Evolutionary conservation across 192 early-diverging fungal species (phyloP).

Genomic region (Backusella tarrabulga): DNA sequence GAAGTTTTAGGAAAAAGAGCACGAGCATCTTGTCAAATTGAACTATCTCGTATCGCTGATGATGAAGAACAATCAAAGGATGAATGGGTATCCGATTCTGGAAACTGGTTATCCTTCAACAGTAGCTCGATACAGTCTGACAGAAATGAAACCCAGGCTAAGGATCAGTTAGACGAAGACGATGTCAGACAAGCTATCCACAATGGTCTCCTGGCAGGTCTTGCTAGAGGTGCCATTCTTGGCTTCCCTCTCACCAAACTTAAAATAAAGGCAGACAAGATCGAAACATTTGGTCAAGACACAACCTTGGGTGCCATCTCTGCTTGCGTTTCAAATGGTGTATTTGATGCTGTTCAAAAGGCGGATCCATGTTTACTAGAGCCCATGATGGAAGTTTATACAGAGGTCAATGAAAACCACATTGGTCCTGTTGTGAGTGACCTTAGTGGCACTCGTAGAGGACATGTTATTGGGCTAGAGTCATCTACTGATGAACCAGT

Average conservation of each 20-base stretch:
- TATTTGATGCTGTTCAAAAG: conserved; percentile 52
- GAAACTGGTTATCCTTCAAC: conserved; percentile 35
- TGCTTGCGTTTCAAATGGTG: conserved; percentile 60
- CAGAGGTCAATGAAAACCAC: conserved; percentile 67
- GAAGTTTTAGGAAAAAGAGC: conserved; percentile 70
- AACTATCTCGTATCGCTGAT: conserved; percentile 49
- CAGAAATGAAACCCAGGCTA: not conserved
- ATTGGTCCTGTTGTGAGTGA: conserved; percentile 82
- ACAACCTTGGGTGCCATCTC: conserved; percentile 61
- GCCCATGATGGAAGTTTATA: conserved; percentile 77
- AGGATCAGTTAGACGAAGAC: conserved; percentile 17
- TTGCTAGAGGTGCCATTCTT: conserved; percentile 75
- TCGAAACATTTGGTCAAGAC: conserved; percentile 56
- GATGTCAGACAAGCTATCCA: conserved; percentile 50
- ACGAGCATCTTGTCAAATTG: conserved; percentile 55
- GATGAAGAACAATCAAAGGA: conserved; percentile 17
- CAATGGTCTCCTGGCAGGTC: conserved; percentile 64
- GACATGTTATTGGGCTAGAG: conserved; percentile 64
- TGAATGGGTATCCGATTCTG: conserved; percentile 36
- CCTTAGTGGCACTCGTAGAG: conserved; percentile 73
- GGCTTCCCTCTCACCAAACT: conserved; percentile 74
- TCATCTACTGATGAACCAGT: conserved; percentile 31
- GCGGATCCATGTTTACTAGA: conserved; percentile 60
- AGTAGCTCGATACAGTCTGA: conserved; percentile 19
- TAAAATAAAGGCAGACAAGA: conserved; percentile 46